phyloP scores from a whole-genome alignment of 2,329 filamentous ascomycete genomes.

The Neoscytalidium dimidiatum region DNA sequence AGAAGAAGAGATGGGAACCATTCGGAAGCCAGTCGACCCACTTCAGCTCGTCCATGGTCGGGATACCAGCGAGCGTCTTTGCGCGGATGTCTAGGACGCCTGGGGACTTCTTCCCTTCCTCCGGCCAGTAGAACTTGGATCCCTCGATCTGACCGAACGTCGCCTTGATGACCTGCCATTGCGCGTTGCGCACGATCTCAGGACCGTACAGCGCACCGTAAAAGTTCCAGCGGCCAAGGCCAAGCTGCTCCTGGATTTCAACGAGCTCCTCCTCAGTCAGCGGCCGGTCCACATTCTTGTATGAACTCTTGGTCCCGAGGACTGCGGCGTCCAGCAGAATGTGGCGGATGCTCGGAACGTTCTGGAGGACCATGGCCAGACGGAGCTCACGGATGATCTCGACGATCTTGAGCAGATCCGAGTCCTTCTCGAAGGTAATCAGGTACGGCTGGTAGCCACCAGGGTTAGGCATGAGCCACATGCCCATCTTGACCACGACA shows the following conservation, averaged over 20 bases:
- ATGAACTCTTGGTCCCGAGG: slow-evolving; percentile 38
- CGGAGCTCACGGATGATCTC: slow-evolving; percentile 52
- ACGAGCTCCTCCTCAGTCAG: slow-evolving; percentile 45
- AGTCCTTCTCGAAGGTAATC: slow-evolving; percentile 51
- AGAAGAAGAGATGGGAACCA: slow-evolving; percentile 48
- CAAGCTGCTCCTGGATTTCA: slow-evolving; percentile 42
- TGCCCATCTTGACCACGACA: slow-evolving; percentile 53
- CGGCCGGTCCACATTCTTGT: slow-evolving; percentile 30
- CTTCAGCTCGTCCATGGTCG: slow-evolving; percentile 41
- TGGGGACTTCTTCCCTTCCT: slow-evolving; percentile 35
- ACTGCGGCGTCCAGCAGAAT: slow-evolving; percentile 45
- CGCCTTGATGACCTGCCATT: slow-evolving; percentile 37
- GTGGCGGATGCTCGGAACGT: slow-evolving; percentile 46
- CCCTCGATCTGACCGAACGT: slow-evolving; percentile 37
- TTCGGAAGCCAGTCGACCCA: slow-evolving; percentile 45
- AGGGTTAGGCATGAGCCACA: slow-evolving; percentile 56
- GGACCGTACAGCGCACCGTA: slow-evolving; percentile 43
- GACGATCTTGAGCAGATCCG: slow-evolving; percentile 51
- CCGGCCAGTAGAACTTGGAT: slow-evolving; percentile 36
- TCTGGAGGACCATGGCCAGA: slow-evolving; percentile 45
- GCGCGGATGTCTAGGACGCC: slow-evolving; percentile 29
- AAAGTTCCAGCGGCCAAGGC: slow-evolving; percentile 49
- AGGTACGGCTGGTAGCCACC: slow-evolving; percentile 49
- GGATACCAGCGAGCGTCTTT: slow-evolving; percentile 25
- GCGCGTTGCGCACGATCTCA: slow-evolving; percentile 29